Evolutionary conservation across 2,329 filamentous ascomycete species (phyloP).

Genomic region (Atkinsonella hypoxylon): DNA sequence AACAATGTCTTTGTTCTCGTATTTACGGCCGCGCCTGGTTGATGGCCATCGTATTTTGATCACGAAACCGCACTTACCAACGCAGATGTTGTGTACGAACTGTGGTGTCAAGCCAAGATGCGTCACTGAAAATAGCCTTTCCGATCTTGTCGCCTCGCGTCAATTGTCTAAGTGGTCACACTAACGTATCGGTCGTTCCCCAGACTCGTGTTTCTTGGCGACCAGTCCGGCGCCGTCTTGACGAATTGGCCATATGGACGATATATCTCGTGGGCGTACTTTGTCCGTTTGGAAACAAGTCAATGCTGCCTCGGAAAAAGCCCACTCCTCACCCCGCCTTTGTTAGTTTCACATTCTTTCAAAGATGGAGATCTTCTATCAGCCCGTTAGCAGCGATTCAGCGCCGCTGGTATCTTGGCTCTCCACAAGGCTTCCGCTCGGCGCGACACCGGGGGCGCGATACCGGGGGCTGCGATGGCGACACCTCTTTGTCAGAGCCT

Average conservation of each 20-base stretch:
- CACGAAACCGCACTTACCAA: too few relatives aligned
- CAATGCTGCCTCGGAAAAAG: too few relatives aligned
- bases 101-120: not conserved
- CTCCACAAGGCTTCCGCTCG: not conserved
- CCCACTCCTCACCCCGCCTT: not conserved
- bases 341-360: conserved; percentile 1
- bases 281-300: too few relatives aligned
- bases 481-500: not conserved
- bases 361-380: too few relatives aligned
- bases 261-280: too few relatives aligned
- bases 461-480: not conserved
- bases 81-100: not conserved
- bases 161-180: not conserved
- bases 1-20: not conserved
- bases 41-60: too few relatives aligned
- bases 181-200: not conserved
- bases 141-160: too few relatives aligned
- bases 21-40: not conserved
- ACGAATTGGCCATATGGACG: too few relatives aligned
- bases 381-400: not conserved
- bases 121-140: not conserved
- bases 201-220: not conserved
- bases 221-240: too few relatives aligned
- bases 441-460: not conserved
- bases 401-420: not conserved